Evolutionary conservation across 768 basidiomycete species (phyloP), one percentile per base, ranked within the genome.

Genomic region (Inosperma sp.): DNA sequence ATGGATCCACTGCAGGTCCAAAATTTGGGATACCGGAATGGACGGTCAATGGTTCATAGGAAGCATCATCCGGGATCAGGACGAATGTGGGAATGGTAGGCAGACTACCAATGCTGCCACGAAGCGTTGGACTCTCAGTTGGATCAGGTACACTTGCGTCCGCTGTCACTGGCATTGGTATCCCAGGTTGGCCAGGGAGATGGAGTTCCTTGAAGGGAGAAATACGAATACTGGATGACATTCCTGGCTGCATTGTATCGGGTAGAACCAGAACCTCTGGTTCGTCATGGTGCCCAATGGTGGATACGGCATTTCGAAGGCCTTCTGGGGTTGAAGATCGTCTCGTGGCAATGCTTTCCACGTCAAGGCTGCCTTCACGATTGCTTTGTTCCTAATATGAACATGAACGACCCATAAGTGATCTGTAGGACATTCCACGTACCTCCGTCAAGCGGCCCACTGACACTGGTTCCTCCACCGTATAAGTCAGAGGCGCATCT

Each of bases 141-240:
- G 71, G 70, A 50, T 77, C 75, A 12, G 68, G 65, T 12, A 71
- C 66, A 25, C 58, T 61, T 22, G 71, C 68, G 56, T 76, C 68
- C 6, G 75, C 74, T 7, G 63, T 67, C 35, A 75, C 56, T 16
- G 75, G 75, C 65, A 73, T 70, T 8, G 73, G 70, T 37, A 65
- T 51, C 12, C 40, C 46, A 9, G 33, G 47, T 7, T 40, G 47
- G 33, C 39, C 45, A 26, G 54, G 22, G 31, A 49, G 3, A 33
- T 19, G 40, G 19, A 57, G 19, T 7, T 9, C 29, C 40, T 13
- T 13, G 22, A 16, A 1, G 49, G 43, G 47, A 21, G 36, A 16
- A 23, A n/a, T 1, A 25, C 14, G 14, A 3, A 12, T 14, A 16
- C 31, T 39, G 16, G 56, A 47, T n/a, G 19, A 22, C 6, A 27